Percentiles rank a stretch among this genome's conserved stretches.
Evolutionary conservation across 176 grass and related monocot species (phyloP).

Genomic region (Carex littledalei): DNA sequence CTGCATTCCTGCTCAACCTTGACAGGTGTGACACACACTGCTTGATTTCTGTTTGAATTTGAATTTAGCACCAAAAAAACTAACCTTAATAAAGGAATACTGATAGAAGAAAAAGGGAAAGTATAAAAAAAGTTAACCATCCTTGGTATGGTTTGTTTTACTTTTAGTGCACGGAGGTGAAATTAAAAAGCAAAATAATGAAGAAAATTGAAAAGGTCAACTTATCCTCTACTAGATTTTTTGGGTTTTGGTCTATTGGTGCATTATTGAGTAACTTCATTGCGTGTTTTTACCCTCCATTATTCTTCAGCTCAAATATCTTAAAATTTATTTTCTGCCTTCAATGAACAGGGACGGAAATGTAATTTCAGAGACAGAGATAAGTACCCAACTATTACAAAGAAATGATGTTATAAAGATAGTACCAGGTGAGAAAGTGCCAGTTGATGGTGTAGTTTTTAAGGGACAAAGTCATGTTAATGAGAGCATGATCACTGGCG

Average conservation of each 20-base stretch:
- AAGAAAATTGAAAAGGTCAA: background rate
- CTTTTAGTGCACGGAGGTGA: background rate
- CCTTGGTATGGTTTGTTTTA: background rate
- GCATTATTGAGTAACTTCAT: background rate
- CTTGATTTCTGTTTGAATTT: background rate
- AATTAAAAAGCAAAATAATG: background rate
- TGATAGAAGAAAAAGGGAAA: background rate
- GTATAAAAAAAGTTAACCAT: background rate
- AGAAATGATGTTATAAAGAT: slow-evolving; percentile 99
- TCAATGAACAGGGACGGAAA: slow-evolving; percentile 51
- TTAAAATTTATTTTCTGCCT: background rate
- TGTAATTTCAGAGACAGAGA: slow-evolving; percentile 70
- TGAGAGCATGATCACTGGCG: slow-evolving; percentile 99
- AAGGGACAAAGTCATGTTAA: slow-evolving; percentile 97
- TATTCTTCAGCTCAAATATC: background rate
- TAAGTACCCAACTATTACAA: slow-evolving; percentile 91
- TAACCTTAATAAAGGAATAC: background rate
- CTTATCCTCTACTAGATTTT: background rate
- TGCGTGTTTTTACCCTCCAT: background rate
- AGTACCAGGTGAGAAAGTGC: slow-evolving; percentile 91
- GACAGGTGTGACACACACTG: background rate
- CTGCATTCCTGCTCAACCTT: slow-evolving; percentile 62
- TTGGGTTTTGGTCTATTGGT: background rate
- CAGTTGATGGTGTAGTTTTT: slow-evolving; percentile 88
- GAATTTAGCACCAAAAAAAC: background rate